Evolutionary conservation across 192 early-diverging fungal genomes (phyloP), one percentile per base, ranked within the genome.

Genomic region (Coemansia sp.): DNA sequence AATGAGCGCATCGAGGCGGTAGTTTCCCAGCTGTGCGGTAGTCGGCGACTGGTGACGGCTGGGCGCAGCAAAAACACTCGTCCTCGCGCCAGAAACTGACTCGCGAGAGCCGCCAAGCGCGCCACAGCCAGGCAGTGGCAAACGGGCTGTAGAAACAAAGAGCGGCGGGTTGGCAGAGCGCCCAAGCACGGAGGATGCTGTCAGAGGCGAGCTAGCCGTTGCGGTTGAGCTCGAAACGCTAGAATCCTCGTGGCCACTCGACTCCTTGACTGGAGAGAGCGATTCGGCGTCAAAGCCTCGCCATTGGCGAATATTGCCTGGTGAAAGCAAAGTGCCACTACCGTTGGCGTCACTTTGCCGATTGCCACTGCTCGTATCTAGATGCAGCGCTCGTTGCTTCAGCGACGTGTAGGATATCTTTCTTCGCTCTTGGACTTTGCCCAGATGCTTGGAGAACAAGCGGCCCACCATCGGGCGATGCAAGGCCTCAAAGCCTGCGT

Each of bases 391-490:
- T 21, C 57, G 68, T 11, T 65, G 60, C 20, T 57, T 66, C 70
- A 34, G 62, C 46, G 11, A 71, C 8, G 71, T 63, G n/a, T 81
- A 72, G 6, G 78, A 81, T 0, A 71, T 63, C 60, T 72, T 81
- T 63, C 78, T 63, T 0, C 78, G 78, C 48, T 81, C 69, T 39
- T 77, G 81, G 4, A 83, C 67, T 55, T 66, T 71, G 33, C 74
- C 81, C 60, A 83, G 43, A 34, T 83, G 79, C 51, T 77, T 76
- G 7, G 75, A 77, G 61, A 82, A 77, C 62, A 78, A 37, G 3
- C 73, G 75, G 2, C 75, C 81, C 9, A 83, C 75, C 76, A 75
- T 71, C 21, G 73, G 67, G 31, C 76, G 76, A 20, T 83, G 81
- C 28, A 77, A 59, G 14, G 72, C 71, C 43, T 78, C 69, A 34